Conservation (phyloP, 1,139 yeast genomes). For the Kazachstania sp. region DNA sequence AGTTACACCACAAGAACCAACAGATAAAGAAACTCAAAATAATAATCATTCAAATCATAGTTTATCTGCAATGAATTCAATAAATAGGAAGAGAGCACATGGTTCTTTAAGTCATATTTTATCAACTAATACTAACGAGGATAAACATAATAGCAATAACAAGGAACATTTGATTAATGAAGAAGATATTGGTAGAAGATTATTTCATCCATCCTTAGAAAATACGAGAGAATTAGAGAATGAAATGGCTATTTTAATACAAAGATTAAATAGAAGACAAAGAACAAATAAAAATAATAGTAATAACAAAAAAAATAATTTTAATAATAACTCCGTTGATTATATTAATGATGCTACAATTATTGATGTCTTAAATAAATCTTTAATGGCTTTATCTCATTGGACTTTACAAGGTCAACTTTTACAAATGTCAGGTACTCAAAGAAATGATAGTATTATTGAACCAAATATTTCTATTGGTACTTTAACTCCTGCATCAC, state of each 20-base stretch:
- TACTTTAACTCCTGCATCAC: not conserved
- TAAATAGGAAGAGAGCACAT: not conserved
- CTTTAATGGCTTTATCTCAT: slow-evolving; percentile 26
- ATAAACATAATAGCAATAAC: not conserved
- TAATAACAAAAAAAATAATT: slow-evolving; percentile 5
- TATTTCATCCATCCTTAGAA: slow-evolving; percentile 16
- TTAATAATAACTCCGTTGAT: not conserved
- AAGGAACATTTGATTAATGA: not conserved
- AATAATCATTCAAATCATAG: not conserved
- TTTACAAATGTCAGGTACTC: slow-evolving; percentile 15
- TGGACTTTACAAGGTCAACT: slow-evolving; percentile 29
- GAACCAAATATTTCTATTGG: not conserved
- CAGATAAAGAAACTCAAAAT: not conserved
- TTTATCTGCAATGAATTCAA: not conserved
- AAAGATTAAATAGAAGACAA: slow-evolving; percentile 8
- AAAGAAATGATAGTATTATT: not conserved
- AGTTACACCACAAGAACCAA: slow-evolving; percentile 12
- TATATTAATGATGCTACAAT: slow-evolving; percentile 11
- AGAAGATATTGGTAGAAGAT: not conserved
- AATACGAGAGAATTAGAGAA: slow-evolving; percentile 21
- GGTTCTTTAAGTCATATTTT: not conserved
- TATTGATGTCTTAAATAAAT: slow-evolving; percentile 19
- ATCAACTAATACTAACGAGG: not conserved
- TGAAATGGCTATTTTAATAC: slow-evolving; percentile 15
- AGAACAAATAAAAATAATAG: not conserved